Conservation (phyloP, 2,329 filamentous ascomycete genomes). For the Canariomyces notabilis region DNA sequence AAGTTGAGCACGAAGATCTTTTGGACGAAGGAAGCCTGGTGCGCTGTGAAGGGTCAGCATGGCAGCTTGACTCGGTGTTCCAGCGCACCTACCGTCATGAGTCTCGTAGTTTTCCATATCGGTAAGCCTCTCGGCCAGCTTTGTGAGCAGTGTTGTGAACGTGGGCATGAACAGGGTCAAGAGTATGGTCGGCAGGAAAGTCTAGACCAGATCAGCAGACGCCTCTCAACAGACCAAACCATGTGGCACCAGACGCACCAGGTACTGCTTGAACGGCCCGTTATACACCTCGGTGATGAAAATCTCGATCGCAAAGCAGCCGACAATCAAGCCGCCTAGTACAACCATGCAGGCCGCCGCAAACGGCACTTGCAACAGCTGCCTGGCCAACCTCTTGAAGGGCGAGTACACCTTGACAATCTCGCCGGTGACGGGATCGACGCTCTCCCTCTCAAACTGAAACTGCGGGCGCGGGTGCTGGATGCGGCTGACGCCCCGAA, state of each 20-base stretch:
- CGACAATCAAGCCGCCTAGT: slow-evolving; percentile 76
- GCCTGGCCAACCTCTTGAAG: slow-evolving; percentile 67
- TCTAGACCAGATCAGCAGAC: slow-evolving; percentile 40
- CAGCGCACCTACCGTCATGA: slow-evolving; percentile 50
- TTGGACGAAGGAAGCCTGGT: slow-evolving; percentile 77
- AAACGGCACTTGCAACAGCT: slow-evolving; percentile 81
- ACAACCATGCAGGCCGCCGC: slow-evolving; percentile 65
- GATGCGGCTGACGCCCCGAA: slow-evolving; percentile 76
- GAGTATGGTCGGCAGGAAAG: slow-evolving; percentile 83
- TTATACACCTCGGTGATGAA: slow-evolving; percentile 93
- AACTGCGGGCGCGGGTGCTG: slow-evolving; percentile 76
- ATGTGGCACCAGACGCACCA: slow-evolving; percentile 51
- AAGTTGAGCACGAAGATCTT: slow-evolving; percentile 97
- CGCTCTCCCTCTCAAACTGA: slow-evolving; percentile 67
- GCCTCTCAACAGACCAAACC: neutral
- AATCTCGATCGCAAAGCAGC: slow-evolving; percentile 87
- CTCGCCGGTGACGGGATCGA: slow-evolving; percentile 80
- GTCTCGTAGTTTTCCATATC: slow-evolving; percentile 91
- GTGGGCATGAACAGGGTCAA: slow-evolving; percentile 78
- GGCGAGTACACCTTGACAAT: slow-evolving; percentile 69
- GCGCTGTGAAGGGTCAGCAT: slow-evolving; percentile 43
- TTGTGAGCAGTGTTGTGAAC: slow-evolving; percentile 69
- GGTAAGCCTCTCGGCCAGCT: slow-evolving; percentile 70
- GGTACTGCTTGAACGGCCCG: slow-evolving; percentile 77
- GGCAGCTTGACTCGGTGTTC: neutral